Base-by-base conservation (phyloP, 106 monocot species). In the Hemerocallis citrina region DNA sequence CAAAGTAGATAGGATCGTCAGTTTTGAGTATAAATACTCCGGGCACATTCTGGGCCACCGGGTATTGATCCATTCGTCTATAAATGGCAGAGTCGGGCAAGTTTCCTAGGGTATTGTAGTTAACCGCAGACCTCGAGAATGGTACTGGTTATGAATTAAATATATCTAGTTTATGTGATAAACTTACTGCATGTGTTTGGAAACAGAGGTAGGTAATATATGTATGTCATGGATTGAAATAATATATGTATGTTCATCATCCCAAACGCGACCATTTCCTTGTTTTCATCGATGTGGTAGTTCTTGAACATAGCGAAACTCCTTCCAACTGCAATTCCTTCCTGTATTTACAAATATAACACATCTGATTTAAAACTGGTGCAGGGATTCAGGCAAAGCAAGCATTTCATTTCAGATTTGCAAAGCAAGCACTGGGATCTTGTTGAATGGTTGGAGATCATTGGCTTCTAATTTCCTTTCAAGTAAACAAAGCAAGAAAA, bases 21-120 rank as follows among this genome's bases (percentile, higher is more conserved):
- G 89, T 74, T 31, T 75, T 79, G 48, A 94, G 75, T 10, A 89
- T 75, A 59, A 94, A 50, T 25, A 94, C 69, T 21, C 93, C 89
- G 1, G 93, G 80, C 8, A 89, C 59, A 5, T 64, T 70, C 54
- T 80, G 72, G 1, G 89, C 93, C 2, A 42, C 57, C 4, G 82
- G 67, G 52, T 80, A 89, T 45, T 85, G 89, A 62, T 94, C 93
- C 58, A 86, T 80, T 47, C 93, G 59, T 56, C 93, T 59, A 47
- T 85, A 94, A 28, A 83, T 71, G 67, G 62, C 80, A 55, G 93
- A 78, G 49, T 89, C 80, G 0, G 93, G 93, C 15, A 94, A 77
- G 67, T 94, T 89, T 10, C 93, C 93, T 4, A 94, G 69, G 16
- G 94, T 86, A 23, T 95, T 85, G 73, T 77, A 86, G 75, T 95